phyloP scores from a whole-genome alignment of 192 early-diverging fungal species.

The Pilaira anomala region DNA sequence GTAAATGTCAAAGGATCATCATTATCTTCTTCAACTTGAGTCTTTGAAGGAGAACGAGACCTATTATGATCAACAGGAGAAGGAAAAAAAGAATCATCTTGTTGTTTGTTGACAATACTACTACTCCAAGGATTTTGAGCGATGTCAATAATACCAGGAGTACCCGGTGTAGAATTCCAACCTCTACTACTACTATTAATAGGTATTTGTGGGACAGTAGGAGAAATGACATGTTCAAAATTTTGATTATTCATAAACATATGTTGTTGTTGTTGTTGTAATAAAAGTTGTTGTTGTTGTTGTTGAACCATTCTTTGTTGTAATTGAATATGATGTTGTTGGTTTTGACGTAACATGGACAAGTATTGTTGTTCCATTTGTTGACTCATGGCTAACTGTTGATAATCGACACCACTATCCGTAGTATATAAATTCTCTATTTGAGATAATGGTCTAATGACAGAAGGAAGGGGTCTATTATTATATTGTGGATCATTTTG shows the following conservation, averaged over 20 bases:
- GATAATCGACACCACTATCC: background rate
- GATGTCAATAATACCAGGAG: slow-evolving; percentile 11
- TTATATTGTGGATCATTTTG: too few species aligned
- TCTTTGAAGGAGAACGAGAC: too few species aligned
- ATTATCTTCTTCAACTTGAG: too few species aligned
- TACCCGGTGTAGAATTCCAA: slow-evolving; percentile 12
- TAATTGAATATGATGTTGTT: slow-evolving; percentile 31
- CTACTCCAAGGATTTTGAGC: slow-evolving; percentile 27
- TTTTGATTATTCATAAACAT: slow-evolving; percentile 1
- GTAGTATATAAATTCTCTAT: background rate
- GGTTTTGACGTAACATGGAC: slow-evolving; percentile 36
- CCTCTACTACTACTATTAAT: background rate
- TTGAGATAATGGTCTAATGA: too few species aligned
- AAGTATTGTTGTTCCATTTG: slow-evolving; percentile 41
- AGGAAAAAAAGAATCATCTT: background rate
- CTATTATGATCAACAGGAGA: too few species aligned
- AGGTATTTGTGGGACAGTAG: too few species aligned
- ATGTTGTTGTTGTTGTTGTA: background rate
- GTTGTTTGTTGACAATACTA: slow-evolving; percentile 16
- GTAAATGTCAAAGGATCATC: too few species aligned
- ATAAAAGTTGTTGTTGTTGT: background rate
- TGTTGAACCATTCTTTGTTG: slow-evolving; percentile 7
- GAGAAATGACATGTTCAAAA: too few species aligned
- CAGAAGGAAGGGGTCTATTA: too few species aligned
- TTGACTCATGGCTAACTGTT: background rate